These are phyloP conservation scores for Claviceps maximensis DNA, from an alignment of 2,329 filamentous ascomycete genomes.

Conservation along the genomic window DNA sequence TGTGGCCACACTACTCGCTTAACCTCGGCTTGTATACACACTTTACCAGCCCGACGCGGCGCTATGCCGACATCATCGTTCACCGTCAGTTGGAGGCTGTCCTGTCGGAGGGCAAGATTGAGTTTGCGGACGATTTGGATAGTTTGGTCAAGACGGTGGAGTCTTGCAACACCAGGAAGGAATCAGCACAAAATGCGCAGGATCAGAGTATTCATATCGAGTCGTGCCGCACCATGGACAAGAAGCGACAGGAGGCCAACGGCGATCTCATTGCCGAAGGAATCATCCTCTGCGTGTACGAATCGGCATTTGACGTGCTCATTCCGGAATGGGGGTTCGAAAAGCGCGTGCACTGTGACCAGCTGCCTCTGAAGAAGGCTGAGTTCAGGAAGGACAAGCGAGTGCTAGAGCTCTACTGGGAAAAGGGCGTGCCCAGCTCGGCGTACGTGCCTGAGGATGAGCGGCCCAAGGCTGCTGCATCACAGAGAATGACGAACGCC, in stretches of 20 bases:
- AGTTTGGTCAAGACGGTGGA: conserved; percentile 83
- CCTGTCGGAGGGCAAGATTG: conserved; percentile 66
- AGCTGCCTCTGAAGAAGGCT: conserved; percentile 96
- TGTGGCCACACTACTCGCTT: conserved; percentile 79
- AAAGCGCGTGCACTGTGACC: conserved; percentile 97
- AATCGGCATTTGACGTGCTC: conserved; percentile 94
- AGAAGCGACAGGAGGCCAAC: conserved; percentile 70
- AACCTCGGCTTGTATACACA: conserved; percentile 94
- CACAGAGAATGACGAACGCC: conserved; percentile 61
- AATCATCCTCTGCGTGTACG: conserved; percentile 93
- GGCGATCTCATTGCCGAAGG: conserved; percentile 91
- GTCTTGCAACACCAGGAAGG: conserved; percentile 97
- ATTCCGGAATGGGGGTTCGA: conserved; percentile 98
- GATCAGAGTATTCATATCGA: conserved; percentile 99
- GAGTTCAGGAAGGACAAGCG: conserved; percentile 96
- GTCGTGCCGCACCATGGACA: conserved; percentile 91
- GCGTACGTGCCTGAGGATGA: conserved; percentile 95
- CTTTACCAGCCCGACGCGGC: conserved; percentile 88
- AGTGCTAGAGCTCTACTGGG: conserved; percentile 94
- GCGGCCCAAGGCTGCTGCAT: conserved; percentile 68
- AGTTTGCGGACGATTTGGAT: conserved; percentile 84
- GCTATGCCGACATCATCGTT: conserved; percentile 89
- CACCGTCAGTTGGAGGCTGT: conserved; percentile 87
- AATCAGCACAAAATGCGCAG: conserved; percentile 91
- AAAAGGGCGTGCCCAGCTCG: conserved; percentile 95